phyloP scores from a whole-genome alignment of 495 filamentous ascomycete species.

The Hypoxylon lienhwacheense region DNA sequence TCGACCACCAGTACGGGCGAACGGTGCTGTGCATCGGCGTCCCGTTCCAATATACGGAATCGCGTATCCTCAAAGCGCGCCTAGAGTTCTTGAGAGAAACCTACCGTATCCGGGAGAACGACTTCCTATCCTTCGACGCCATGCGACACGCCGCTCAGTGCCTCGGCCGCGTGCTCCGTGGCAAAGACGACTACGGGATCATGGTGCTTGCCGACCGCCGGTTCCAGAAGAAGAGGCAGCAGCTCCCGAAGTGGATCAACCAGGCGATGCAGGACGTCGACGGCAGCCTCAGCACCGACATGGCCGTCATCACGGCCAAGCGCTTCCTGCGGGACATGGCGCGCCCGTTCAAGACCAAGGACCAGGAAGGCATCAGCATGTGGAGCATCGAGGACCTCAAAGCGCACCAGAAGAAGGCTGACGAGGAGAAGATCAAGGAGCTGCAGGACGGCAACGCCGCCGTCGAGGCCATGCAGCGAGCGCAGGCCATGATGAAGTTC shows the following conservation, averaged over 20 bases:
- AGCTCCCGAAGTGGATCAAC: slow-evolving; percentile 97
- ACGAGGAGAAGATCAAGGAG: slow-evolving; percentile 59
- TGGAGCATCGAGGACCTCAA: slow-evolving; percentile 82
- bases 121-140: slow-evolving; percentile 98
- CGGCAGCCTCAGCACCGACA: slow-evolving; percentile 88
- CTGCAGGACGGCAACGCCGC: slow-evolving; percentile 36
- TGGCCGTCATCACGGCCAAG: slow-evolving; percentile 86
- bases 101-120: slow-evolving; percentile 95
- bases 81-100: slow-evolving; percentile 95
- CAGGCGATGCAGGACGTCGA: slow-evolving; percentile 82
- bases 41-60: slow-evolving; percentile 98
- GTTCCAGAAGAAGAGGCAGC: slow-evolving; percentile 83
- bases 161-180: slow-evolving; percentile 89
- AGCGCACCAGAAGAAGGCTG: slow-evolving; percentile 74
- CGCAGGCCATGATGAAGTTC: slow-evolving; percentile 18
- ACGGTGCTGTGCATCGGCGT: slow-evolving; percentile 97
- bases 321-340: slow-evolving; percentile 89
- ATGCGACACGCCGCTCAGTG: slow-evolving; percentile 99
- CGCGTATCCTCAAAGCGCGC: slow-evolving; percentile 91
- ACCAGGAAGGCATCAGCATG: slow-evolving; percentile 89
- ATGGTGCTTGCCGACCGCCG: slow-evolving; percentile 96
- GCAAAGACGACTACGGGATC: slow-evolving; percentile 98
- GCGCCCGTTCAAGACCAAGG: slow-evolving; percentile 77
- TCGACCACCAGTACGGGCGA: slow-evolving; percentile 97
- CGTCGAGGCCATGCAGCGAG: slow-evolving; percentile 21